Conservation (phyloP, 208 protist genomes). For the Trichomonas tenax region DNA sequence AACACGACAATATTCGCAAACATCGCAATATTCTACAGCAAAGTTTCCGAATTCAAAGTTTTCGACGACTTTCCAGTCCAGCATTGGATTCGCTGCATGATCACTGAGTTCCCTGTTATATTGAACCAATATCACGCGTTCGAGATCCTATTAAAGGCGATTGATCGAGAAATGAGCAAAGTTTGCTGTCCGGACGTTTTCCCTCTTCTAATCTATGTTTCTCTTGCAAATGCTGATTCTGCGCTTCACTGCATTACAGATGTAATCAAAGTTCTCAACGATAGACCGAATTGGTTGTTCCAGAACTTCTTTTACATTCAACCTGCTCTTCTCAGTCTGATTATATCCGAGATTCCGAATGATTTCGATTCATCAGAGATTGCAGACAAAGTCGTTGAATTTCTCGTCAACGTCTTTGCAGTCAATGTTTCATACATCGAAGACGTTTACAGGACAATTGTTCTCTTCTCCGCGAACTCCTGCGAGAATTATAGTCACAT, state of each 20-base stretch:
- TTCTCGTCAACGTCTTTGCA: background rate
- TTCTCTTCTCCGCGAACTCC: background rate
- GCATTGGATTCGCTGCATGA: background rate
- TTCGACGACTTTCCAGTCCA: background rate
- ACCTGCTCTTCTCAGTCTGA: background rate
- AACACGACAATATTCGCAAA: background rate
- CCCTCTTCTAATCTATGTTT: background rate
- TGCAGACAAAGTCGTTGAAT: background rate
- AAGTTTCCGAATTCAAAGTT: background rate
- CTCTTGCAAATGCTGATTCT: background rate
- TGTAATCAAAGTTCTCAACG: background rate
- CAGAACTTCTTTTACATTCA: background rate
- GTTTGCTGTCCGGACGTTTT: background rate
- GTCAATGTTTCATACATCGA: background rate
- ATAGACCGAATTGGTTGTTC: background rate
- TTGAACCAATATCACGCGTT: background rate
- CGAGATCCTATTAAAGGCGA: background rate
- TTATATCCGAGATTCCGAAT: background rate
- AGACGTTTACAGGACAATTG: background rate
- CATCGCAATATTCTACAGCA: background rate
- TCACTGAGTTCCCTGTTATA: background rate
- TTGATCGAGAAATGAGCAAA: background rate
- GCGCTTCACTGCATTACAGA: background rate
- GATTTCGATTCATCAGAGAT: background rate
- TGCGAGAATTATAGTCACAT: background rate